Evolutionary conservation across 106 monocot species (phyloP), one percentile per base, ranked within the genome.

Genomic region (Dendrobium officinale): DNA sequence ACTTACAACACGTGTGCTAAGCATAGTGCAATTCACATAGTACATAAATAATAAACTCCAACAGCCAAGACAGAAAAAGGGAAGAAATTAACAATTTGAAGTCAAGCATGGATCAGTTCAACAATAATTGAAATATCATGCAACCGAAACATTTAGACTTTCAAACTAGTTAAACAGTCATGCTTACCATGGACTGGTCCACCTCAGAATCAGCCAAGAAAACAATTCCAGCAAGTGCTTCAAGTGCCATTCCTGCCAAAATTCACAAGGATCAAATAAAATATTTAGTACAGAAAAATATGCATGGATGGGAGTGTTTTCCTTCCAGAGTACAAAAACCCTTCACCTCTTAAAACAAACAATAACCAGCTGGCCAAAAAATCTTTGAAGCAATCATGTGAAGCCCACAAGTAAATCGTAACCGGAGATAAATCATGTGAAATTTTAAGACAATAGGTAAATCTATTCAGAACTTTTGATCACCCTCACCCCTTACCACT

Each of bases 141-240:
- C 74, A 74, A 74, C 20, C 43, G 20, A 16, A 73, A 42, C 42
- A 70, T 70, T 22, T 37, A 70, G 70, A 37, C 15, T 7, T 74
- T 74, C 42, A 37, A 70, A 74, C 17, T 74, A 44, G 43, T 42
- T 8, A 1, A 29, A 6, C 41, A 44, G 20, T 16, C 43, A 49
- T 49, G 19, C 84, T 80, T 78, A 94, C 97, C 91, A 84, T 88
- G n/a, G 97, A 92, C 66, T 88, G 87, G 85, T 98, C 97, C 79
- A 98, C 70, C 76, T 92, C 94, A 59, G 82, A 72, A 80, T 80
- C 85, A 40, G 91, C 86, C 77, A 98, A 81, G 40, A 88, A 88
- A 81, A 95, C 77, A 83, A 99, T 87, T 77, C 91, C 88, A 41
- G 98, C 91, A 83, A 99, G 91, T 76, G 95, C 68, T 95, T 99